phyloP scores from a whole-genome alignment of 2,329 filamentous ascomycete genomes.

The Orbilia blumenaviensis region DNA sequence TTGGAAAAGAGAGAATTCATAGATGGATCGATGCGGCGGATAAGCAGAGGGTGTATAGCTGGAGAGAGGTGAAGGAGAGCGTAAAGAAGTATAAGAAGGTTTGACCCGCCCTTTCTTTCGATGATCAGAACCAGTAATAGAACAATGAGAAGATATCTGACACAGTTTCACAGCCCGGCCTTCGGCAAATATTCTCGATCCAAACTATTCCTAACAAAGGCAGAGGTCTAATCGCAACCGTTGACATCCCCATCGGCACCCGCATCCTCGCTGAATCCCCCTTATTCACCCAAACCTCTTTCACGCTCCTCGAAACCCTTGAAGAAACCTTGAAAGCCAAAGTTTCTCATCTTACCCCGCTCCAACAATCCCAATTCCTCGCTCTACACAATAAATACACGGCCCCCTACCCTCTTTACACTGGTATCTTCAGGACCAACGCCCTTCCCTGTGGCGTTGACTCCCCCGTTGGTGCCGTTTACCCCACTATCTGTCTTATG shows the following conservation, averaged over 20 bases:
- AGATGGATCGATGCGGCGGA: too few relatives aligned
- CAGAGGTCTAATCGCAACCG: slow-evolving; percentile 61
- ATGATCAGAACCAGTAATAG: neutral
- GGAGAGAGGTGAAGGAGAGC: too few relatives aligned
- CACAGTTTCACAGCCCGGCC: too few relatives aligned
- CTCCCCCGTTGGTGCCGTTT: slow-evolving; percentile 57
- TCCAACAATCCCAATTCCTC: slow-evolving; percentile 54
- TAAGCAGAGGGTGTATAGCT: too few relatives aligned
- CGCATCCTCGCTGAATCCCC: slow-evolving; percentile 62
- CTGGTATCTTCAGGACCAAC: slow-evolving; percentile 58
- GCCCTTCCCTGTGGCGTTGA: slow-evolving; percentile 58
- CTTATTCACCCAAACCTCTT: slow-evolving; percentile 59
- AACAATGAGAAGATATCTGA: neutral
- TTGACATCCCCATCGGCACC: slow-evolving; percentile 61
- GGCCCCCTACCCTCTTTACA: slow-evolving; percentile 56
- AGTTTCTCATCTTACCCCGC: too few relatives aligned
- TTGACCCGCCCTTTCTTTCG: too few relatives aligned
- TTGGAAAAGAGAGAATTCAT: too few relatives aligned
- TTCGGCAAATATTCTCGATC: slow-evolving; percentile 30
- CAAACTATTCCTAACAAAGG: slow-evolving; percentile 60
- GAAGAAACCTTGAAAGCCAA: slow-evolving; percentile 53
- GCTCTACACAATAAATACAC: slow-evolving; percentile 52
- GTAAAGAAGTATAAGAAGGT: too few relatives aligned
- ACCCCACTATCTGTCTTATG: slow-evolving; percentile 59
- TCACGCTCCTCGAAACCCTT: slow-evolving; percentile 13